phyloP scores from a whole-genome alignment of 2,329 filamentous ascomycete genomes.

The Exophiala xenobiotica region DNA sequence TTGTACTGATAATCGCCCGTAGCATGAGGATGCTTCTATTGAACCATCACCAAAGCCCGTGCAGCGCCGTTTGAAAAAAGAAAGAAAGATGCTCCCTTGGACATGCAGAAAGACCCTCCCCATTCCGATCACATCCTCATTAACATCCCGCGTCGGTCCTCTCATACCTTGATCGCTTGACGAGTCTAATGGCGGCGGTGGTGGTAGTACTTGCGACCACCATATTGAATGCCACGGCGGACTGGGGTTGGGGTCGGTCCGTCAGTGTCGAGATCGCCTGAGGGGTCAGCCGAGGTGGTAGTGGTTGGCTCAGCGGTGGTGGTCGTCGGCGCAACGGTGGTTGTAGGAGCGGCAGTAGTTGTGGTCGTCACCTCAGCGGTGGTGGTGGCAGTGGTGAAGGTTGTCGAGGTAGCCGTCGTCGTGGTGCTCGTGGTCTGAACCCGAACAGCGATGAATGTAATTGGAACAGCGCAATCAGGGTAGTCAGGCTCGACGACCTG shows the following conservation, averaged over 20 bases:
- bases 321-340: not conserved
- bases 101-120: not conserved
- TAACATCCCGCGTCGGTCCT: not conserved
- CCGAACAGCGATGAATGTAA: not conserved
- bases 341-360: not conserved
- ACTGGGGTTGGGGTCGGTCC: not conserved
- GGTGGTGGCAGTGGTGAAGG: not conserved
- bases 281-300: conserved; percentile 10
- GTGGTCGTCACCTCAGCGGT: not conserved
- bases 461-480: not conserved
- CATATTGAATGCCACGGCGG: conserved; percentile 14
- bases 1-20: not conserved
- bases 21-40: conserved; percentile 4
- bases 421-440: not conserved
- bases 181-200: conserved; percentile 8
- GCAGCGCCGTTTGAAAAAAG: not conserved
- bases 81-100: not conserved
- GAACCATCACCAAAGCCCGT: conserved; percentile 3
- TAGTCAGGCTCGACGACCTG: conserved; percentile 8
- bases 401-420: not conserved
- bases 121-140: conserved; percentile 4
- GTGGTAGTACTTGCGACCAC: conserved; percentile 10
- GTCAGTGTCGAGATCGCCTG: conserved; percentile 9
- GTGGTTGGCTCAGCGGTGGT: conserved; percentile 3
- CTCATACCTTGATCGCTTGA: not conserved